These are phyloP conservation scores for Colletotrichum sp. DNA, from an alignment of 2,329 filamentous ascomycete genomes.

Conservation along the genomic window DNA sequence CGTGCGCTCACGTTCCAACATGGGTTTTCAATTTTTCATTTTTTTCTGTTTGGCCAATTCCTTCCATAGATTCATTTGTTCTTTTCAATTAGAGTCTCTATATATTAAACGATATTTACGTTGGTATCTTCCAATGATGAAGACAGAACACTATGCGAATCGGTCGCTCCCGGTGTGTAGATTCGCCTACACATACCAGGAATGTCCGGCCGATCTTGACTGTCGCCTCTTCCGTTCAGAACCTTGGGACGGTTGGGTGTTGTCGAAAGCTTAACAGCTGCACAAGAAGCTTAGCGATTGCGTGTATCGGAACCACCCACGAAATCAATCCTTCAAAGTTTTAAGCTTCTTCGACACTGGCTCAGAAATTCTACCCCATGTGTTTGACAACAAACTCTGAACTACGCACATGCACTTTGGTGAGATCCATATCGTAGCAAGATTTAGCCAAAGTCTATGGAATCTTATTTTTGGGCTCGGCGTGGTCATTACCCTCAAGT, in stretches of 20 bases:
- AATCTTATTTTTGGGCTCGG: neutral
- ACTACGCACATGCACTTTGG: neutral
- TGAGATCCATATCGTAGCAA: neutral
- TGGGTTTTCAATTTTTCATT: neutral
- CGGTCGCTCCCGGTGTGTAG: neutral
- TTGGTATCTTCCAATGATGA: neutral
- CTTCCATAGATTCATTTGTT: neutral
- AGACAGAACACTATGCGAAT: neutral
- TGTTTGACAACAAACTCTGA: neutral
- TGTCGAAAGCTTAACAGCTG: neutral
- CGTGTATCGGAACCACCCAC: neutral
- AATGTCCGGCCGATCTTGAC: neutral
- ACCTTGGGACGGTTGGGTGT: neutral
- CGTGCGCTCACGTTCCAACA: neutral
- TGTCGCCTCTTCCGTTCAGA: neutral
- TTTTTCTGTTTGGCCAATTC: neutral
- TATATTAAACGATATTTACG: neutral
- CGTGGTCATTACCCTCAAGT: neutral
- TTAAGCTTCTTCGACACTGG: neutral
- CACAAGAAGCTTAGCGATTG: neutral
- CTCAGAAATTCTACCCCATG: neutral
- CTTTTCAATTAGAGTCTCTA: neutral
- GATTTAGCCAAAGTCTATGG: fast-evolving
- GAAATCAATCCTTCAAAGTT: neutral
- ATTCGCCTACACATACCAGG: neutral